A percentile compares a stretch with the other conserved stretches of the same genome.
Evolutionary conservation across 805 yeast genomes (phyloP).

Genomic region (Lipomyces mesembrius): DNA sequence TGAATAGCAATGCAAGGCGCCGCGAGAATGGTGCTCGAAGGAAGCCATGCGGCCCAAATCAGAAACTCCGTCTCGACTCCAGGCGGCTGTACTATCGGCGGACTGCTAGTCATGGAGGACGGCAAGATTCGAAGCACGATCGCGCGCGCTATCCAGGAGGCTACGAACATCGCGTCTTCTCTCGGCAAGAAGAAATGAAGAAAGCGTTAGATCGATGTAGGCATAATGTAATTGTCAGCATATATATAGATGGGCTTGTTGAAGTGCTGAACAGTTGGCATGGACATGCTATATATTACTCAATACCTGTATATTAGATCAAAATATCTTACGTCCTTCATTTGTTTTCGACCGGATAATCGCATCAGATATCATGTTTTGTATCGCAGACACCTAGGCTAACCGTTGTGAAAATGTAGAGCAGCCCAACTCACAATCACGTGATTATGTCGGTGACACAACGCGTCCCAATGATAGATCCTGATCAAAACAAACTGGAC

Average conservation of each 20-base stretch:
- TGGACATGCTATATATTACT: background rate
- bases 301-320: background rate
- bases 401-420: background rate
- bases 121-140: slow-evolving; percentile 85
- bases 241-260: background rate
- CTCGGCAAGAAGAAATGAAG: slow-evolving; percentile 36
- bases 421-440: background rate
- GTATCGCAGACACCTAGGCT: no score
- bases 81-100: slow-evolving; percentile 97
- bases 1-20: slow-evolving; percentile 59
- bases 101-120: slow-evolving; percentile 89
- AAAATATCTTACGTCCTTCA: background rate
- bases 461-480: background rate
- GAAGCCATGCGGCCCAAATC: slow-evolving; percentile 85
- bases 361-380: no score
- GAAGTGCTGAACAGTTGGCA: background rate
- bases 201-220: background rate
- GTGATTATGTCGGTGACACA: background rate
- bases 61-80: slow-evolving; percentile 93
- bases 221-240: background rate
- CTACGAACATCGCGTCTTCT: slow-evolving; percentile 60
- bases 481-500: background rate
- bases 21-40: slow-evolving; percentile 82
- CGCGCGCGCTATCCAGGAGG: slow-evolving; percentile 86
- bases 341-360: background rate